Evolutionary conservation across 441 rosid genomes (phyloP).

Genomic region (Mallotus repandus): DNA sequence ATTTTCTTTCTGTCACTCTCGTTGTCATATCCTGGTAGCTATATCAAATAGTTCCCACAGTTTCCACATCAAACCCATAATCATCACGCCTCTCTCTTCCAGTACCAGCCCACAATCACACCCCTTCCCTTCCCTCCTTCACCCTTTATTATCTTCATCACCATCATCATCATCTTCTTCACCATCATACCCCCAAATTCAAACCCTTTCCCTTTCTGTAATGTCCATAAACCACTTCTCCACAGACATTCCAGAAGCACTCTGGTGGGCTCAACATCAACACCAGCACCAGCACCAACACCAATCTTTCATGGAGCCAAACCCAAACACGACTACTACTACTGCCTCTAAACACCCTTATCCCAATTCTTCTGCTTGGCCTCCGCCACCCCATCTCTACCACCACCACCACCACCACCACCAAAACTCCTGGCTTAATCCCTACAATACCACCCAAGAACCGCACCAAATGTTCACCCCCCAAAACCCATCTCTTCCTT

Average conservation of each 20-base stretch:
- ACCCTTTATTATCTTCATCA: neutral
- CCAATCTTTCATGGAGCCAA: slow-evolving; percentile 35
- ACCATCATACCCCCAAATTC: neutral
- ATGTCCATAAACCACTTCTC: slow-evolving; percentile 71
- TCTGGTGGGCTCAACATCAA: slow-evolving; percentile 40
- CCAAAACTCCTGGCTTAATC: slow-evolving; percentile 19
- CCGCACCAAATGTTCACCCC: slow-evolving; percentile 26
- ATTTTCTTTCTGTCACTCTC: slow-evolving; percentile 17
- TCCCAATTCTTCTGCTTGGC: slow-evolving; percentile 20
- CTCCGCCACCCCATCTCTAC: slow-evolving; percentile 28
- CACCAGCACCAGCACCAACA: slow-evolving; percentile 33
- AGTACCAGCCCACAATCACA: slow-evolving; percentile 9
- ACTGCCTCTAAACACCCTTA: slow-evolving; percentile 17
- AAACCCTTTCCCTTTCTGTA: slow-evolving; percentile 14
- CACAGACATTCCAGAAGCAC: slow-evolving; percentile 40
- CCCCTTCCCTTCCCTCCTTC: neutral
- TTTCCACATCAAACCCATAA: slow-evolving; percentile 52
- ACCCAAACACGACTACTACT: slow-evolving; percentile 22
- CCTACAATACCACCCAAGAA: neutral
- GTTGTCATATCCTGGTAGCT: slow-evolving; percentile 28
- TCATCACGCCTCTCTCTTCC: slow-evolving; percentile 28
- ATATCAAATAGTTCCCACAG: slow-evolving; percentile 49
- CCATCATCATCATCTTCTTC: neutral
- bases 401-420: slow-evolving; percentile 25
- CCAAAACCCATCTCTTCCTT: slow-evolving; percentile 27